Evolutionary conservation across 2,329 filamentous ascomycete species (phyloP), one percentile per base, ranked within the genome.

Genomic region (Pseudocercospora cruenta): DNA sequence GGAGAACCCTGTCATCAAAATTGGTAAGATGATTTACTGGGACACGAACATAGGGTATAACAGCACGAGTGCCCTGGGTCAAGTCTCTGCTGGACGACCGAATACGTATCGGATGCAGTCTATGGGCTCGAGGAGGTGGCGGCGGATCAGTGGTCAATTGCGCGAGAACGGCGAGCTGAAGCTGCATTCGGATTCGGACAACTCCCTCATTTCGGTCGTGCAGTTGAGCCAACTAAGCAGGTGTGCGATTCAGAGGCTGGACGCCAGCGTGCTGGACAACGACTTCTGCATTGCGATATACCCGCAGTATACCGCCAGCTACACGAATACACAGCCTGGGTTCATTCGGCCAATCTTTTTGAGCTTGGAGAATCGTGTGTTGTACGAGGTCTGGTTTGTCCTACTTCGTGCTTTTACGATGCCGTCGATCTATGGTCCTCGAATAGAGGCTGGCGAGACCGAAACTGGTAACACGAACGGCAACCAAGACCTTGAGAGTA

Each of bases 341-440:
- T 87, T 94, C 28, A 89, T 93, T 66, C 88, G 92, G n/a, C 94
- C 95, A 0, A 89, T 98, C 39, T 97, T 96, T 76, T 83, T 99
- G 36, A 91, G 92, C 3, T 81, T 97, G 53, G 94, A 98, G 72
- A 94, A 88, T 26, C 87, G 94, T 49, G 88, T 96, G 6, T 84
- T 96, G n/a, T 97, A 96, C 73, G 95, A 99, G 77, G 95, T 97
- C 12, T 99, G 95, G 95, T 94, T 96, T 74, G 94, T 97, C 6
- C 82, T 99, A 9, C 79, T 99, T 31, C 88, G 94, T 68, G 93
- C 94, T 0, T 97, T 97, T 78, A 93, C 94, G 0, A 90, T 96
- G 54, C 94, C 95, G 0, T 93, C 97, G 73, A 84, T 98, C 12
- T 98, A 97, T 76, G 92, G 89, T 1, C 80, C 82, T 68, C 75